Base-by-base conservation (phyloP, 73 alveolate genomes). In the Paramecium pentaurelia region DNA sequence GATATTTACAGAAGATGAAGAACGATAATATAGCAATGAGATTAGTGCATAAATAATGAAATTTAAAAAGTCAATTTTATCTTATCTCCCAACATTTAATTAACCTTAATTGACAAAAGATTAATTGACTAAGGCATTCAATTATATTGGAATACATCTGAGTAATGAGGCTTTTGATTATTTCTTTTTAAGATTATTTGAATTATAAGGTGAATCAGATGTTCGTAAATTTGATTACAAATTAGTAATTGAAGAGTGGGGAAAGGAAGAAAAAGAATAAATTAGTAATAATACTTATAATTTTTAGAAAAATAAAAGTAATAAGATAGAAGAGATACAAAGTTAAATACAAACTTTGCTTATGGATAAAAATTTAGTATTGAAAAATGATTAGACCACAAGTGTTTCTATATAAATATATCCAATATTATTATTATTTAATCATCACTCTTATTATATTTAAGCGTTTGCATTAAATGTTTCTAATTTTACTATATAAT, bases 161-260 rank as follows among this genome's bases (percentile, higher is more conserved):
- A 45, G 77, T 8, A 45, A 22, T 22, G 91, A 80, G 16, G 91
- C 91, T 7, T 80, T 42, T 45, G 91, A 80, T 80, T 80, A 45
- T 27, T 80, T 80, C 32, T 80, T 80, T n/a, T 80, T 80, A 44
- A 40, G 77, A 80, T 27, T 80, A 42, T 80, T 80, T 27, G 91
- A 80, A 3, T 47, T 80, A 44, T 47, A 80, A 80, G 91, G 58
- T 6, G 47, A 80, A 27, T 42, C 47, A 80, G 91, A 80, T 80
- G 71, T 42, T 44, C 47, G 75, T 14, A 32, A 10, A 49, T 80
- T 80, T 47, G 91, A 80, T 12, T 80, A 44, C 18, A 80, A 80
- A 47, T 80, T 80, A 22, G 58, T 80, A 8, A 32, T 80, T 12
- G 91, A 80, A 80, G 91, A 80, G 16, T 80, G 91, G 91, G 91